Base-by-base conservation (phyloP, 805 yeast species). In the Kazachstania viticola region DNA sequence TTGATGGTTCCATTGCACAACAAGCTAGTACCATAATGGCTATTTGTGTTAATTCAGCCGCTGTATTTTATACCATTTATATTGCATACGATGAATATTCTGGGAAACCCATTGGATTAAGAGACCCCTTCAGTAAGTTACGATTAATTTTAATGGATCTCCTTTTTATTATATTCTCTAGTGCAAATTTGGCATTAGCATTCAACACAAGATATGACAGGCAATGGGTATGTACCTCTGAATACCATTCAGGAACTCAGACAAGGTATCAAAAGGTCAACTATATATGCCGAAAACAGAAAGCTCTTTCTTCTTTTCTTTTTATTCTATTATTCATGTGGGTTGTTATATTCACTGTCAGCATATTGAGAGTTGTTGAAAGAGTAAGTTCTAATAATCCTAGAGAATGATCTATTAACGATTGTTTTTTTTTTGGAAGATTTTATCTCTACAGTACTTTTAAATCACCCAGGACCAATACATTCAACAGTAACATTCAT, bases 21-120 rank as follows among this genome's bases (percentile, higher is more conserved):
- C 85, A 81, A 48, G 79, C 98, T 13, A 78, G 94, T 44, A 82
- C 97, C 0, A 75, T 87, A 28, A 84, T 91, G 94, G 91, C 96
- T 3, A 69, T 91, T 2, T 75, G 75, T 32, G 94, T 88, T 4
- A 88, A 85, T 48, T 62, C 83, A 18, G 64, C 75, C 39, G 94
- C 95, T 3, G 58, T 83, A 17, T 68, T 73, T 0, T 91, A 91
- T 51, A 67, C 85, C 34, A 58, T 76, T 3, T 85, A 82, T 55
- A 82, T 88, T 52, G 75, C 94, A 2, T 75, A 74, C 47, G 97
- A 91, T 55, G 98, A 91, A 56, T 88, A 83, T 56, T 70, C 77
- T 16, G 93, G 95, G 11, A 79, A 83, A 50, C 98, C 97, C 0
- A 55, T 91, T 30, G 98, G 98, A 0, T 64, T 91, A 28, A 69